Conservation (phyloP, 805 yeast genomes). For the Sugiyamaella floridensis region DNA sequence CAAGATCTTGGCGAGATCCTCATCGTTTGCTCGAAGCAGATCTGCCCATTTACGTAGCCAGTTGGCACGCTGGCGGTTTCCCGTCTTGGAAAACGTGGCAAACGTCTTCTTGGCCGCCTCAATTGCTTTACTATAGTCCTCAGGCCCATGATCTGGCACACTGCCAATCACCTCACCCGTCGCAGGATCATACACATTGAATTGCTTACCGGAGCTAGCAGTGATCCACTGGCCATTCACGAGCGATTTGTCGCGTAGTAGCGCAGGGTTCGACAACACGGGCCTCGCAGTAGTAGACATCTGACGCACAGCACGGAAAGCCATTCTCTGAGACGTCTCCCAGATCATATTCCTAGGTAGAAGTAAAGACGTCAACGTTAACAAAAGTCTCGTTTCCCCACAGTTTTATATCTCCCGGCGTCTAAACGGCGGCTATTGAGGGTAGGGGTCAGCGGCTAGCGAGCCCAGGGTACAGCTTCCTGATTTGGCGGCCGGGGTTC, state of each 20-base stretch:
- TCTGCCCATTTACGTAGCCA: conserved; percentile 47
- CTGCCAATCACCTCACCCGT: conserved; percentile 43
- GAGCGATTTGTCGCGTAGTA: conserved; percentile 20
- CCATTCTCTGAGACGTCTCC: background rate
- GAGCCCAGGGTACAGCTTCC: background rate
- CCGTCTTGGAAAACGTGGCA: conserved; percentile 42
- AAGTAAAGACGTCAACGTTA: background rate
- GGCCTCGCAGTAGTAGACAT: conserved; percentile 10
- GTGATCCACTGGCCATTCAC: conserved; percentile 71
- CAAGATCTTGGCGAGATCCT: conserved; percentile 58
- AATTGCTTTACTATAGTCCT: conserved; percentile 48
- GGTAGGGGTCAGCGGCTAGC: background rate
- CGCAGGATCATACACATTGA: conserved; percentile 75
- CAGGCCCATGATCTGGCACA: conserved; percentile 50
- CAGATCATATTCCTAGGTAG: no score
- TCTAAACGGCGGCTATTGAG: background rate
- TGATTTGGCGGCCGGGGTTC: background rate
- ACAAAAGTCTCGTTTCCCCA: background rate
- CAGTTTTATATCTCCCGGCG: background rate
- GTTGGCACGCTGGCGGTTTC: conserved; percentile 50
- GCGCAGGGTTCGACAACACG: conserved; percentile 16
- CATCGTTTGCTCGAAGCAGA: conserved; percentile 49
- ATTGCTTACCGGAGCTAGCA: conserved; percentile 38
- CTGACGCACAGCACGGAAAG: background rate
- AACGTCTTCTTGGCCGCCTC: conserved; percentile 50